Evolutionary conservation across 805 yeast species (phyloP).

Genomic region (Pichia membranifaciens): DNA sequence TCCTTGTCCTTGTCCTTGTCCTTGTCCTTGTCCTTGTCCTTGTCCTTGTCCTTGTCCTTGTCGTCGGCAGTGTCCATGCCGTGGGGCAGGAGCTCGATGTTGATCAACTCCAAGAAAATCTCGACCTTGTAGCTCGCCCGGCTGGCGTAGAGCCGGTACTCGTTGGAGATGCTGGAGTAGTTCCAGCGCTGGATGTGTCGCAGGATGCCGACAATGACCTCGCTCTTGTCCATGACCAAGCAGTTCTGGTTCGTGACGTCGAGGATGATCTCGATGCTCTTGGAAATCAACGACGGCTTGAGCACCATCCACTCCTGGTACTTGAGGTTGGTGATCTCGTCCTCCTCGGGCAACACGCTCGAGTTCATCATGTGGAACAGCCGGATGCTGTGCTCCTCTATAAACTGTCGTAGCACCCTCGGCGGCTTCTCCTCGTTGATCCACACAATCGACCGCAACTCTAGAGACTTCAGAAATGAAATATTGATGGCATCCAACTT

Average conservation of each 20-base stretch:
- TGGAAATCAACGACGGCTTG: slow-evolving; percentile 56
- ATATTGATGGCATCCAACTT: slow-evolving; percentile 69
- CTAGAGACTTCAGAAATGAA: slow-evolving; percentile 71
- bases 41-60: background rate
- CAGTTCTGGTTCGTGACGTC: slow-evolving; percentile 62
- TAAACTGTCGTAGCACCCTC: slow-evolving; percentile 58
- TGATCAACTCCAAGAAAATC: slow-evolving; percentile 70
- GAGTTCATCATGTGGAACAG: slow-evolving; percentile 38
- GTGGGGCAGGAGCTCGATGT: slow-evolving; percentile 43
- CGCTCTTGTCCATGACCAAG: slow-evolving; percentile 72
- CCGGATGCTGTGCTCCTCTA: slow-evolving; percentile 50
- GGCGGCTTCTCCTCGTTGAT: slow-evolving; percentile 86
- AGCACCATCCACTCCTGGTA: slow-evolving; percentile 66
- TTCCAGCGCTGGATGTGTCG: slow-evolving; percentile 87
- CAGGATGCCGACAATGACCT: slow-evolving; percentile 72
- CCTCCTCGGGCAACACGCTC: slow-evolving; percentile 21
- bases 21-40: background rate
- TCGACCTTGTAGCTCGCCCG: slow-evolving; percentile 76
- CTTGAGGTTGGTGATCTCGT: slow-evolving; percentile 20
- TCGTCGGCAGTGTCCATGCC: slow-evolving; percentile 21
- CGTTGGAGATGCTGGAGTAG: slow-evolving; percentile 75
- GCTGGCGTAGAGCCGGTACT: slow-evolving; percentile 70
- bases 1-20: slow-evolving; percentile 9
- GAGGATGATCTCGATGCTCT: slow-evolving; percentile 59
- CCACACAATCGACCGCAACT: slow-evolving; percentile 60